Evolutionary conservation across 306 rosid species (phyloP).

Genomic region (Pterocarpus santalinus): DNA sequence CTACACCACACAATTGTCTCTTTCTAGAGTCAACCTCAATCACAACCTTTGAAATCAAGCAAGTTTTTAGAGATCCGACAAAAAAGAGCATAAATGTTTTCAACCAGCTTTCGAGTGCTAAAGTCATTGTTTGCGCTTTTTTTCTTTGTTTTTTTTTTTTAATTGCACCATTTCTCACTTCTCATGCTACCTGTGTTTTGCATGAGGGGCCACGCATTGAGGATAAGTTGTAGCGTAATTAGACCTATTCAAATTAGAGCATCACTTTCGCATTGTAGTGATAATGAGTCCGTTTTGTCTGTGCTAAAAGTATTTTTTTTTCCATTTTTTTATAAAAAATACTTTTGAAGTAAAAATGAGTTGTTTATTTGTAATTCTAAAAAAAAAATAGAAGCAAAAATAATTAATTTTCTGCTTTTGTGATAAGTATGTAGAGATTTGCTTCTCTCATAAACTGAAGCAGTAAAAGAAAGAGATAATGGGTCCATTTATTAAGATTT

Average conservation of each 20-base stretch:
- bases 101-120: background rate
- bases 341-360: too few species aligned
- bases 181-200: background rate
- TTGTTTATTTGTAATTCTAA: too few species aligned
- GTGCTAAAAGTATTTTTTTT: too few species aligned
- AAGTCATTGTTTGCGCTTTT: background rate
- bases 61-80: background rate
- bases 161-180: background rate
- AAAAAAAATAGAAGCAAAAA: too few species aligned
- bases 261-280: too few species aligned
- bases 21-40: background rate
- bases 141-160: background rate
- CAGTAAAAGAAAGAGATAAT: too few species aligned
- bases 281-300: too few species aligned
- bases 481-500: too few species aligned
- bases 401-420: too few species aligned
- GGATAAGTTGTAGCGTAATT: background rate
- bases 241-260: background rate
- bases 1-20: background rate
- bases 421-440: too few species aligned
- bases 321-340: too few species aligned
- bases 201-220: background rate
- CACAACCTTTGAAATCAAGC: slow-evolving; percentile 18
- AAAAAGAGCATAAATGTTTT: background rate
- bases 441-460: too few species aligned